Conservation (phyloP, 176 grass and related monocot genomes). For the Olyra latifolia region DNA sequence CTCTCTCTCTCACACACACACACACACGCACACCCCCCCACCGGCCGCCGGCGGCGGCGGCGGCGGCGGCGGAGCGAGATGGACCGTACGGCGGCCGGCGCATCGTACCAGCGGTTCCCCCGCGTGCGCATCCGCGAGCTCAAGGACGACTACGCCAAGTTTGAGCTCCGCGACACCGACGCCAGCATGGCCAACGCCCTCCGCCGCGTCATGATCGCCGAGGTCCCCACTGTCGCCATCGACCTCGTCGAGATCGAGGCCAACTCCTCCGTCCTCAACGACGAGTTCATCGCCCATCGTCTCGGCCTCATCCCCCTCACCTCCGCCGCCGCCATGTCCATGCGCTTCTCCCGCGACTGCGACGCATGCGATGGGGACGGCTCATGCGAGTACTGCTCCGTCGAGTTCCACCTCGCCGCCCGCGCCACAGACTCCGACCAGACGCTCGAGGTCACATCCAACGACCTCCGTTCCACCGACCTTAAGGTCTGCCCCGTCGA, state of each 20-base stretch:
- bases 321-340: constrained; percentile 75
- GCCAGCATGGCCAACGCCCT: constrained; percentile 93
- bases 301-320: constrained; percentile 95
- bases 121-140: constrained; percentile 83
- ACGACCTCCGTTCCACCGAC: constrained; percentile 63
- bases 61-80: constrained; percentile 18
- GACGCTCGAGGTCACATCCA: constrained; percentile 91
- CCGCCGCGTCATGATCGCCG: constrained; percentile 93
- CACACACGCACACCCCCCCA: constrained; percentile 6
- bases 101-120: constrained; percentile 82
- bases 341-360: constrained; percentile 98
- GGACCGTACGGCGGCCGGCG: constrained; percentile 37
- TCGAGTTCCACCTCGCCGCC: constrained; percentile 78
- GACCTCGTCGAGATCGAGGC: constrained; percentile 90
- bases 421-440: constrained; percentile 75
- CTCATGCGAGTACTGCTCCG: constrained; percentile 88
- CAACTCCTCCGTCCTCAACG: constrained; percentile 97
- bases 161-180: constrained; percentile 93
- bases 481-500: constrained; percentile 62
- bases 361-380: constrained; percentile 92
- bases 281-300: constrained; percentile 95
- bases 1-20: not conserved
- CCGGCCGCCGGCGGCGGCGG: constrained; percentile 16
- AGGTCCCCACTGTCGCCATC: constrained; percentile 91
- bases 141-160: constrained; percentile 76